Evolutionary conservation across 2,329 filamentous ascomycete species (phyloP), one percentile per base, ranked within the genome.

Genomic region (Microcera coccophila): DNA sequence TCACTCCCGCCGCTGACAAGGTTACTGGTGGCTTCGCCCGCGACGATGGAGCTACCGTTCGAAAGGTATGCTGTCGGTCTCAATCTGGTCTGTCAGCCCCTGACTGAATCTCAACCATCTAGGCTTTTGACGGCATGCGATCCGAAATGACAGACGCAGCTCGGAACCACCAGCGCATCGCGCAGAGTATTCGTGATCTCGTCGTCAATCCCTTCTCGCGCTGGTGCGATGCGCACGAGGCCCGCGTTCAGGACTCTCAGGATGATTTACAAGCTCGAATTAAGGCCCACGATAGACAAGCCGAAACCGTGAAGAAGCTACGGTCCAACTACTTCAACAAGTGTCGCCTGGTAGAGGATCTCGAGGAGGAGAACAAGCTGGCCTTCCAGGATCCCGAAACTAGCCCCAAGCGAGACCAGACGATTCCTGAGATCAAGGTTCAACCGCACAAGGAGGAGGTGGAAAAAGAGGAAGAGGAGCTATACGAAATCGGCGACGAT

Each of bases 241-340:
- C 82, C 49, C 87, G 93, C 52, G 81, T 98, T 45, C 87, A 95
- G 63, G 88, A 90, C 60, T 96, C 90, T 17, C 91, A 98, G 64
- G 93, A 97, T 57, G 90, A 96, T 59, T 79, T 98, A 17, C 91
- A 97, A 66, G 70, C 76, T 36, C 86, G 89, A 45, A 90, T 97
- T 68, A 96, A 95, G 73, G 79, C 87, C 48, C 90, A 97, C 66
- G 89, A 95, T 63, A 87, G 87, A 54, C 94, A 98, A 67, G 85
- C 86, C 45, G 93, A 98, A 49, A 67, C 79, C 16, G 89, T 95
- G 48, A 89, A 90, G 75, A 97, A 97, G 70, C 79, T 96, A 57
- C 83, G 93, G 52, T 95, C 87, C 66, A 87, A 88, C 57, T 98
- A 98, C 70, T 97, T 97, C 78, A 98, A 97, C 75, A 98, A 97